Conservation (phyloP, 345 rosid genomes). For the Arabidopsis thaliana region DNA sequence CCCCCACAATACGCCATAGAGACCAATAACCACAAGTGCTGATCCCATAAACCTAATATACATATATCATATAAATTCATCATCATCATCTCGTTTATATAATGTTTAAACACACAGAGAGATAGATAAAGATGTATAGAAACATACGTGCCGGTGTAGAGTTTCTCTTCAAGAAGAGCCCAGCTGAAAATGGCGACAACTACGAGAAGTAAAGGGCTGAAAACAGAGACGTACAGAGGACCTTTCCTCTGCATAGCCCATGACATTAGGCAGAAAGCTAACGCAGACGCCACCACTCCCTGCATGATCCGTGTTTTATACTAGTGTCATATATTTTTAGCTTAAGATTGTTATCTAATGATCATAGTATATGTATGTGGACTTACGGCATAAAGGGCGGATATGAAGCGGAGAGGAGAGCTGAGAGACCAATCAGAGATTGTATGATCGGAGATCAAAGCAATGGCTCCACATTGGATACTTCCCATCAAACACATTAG, state of each 20-base stretch:
- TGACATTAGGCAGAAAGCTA: constrained; percentile 66
- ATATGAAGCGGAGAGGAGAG: constrained; percentile 57
- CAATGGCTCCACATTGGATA: constrained; percentile 60
- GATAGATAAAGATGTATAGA: neutral
- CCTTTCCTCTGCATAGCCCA: constrained; percentile 84
- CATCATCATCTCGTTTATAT: constrained; percentile 3
- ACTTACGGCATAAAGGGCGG: constrained; percentile 74
- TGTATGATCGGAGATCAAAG: constrained; percentile 48
- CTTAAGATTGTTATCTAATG: neutral
- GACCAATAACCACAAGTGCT: constrained; percentile 68
- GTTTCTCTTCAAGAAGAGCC: constrained; percentile 81
- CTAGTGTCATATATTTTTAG: constrained; percentile 9
- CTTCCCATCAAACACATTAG: constrained; percentile 78
- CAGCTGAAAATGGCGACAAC: constrained; percentile 77
- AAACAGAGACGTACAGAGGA: constrained; percentile 86
- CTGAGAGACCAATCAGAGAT: constrained; percentile 68
- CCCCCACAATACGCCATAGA: constrained; percentile 88
- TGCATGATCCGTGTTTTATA: constrained; percentile 30
- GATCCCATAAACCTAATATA: constrained; percentile 68
- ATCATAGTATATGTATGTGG: neutral
- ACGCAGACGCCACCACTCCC: constrained; percentile 81
- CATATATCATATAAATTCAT: neutral
- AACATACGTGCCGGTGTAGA: constrained; percentile 79
- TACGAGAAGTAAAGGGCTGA: constrained; percentile 79
- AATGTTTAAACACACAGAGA: neutral